These are phyloP conservation scores for Populus davidiana DNA, from an alignment of 345 rosid species.

Conservation along the genomic window DNA sequence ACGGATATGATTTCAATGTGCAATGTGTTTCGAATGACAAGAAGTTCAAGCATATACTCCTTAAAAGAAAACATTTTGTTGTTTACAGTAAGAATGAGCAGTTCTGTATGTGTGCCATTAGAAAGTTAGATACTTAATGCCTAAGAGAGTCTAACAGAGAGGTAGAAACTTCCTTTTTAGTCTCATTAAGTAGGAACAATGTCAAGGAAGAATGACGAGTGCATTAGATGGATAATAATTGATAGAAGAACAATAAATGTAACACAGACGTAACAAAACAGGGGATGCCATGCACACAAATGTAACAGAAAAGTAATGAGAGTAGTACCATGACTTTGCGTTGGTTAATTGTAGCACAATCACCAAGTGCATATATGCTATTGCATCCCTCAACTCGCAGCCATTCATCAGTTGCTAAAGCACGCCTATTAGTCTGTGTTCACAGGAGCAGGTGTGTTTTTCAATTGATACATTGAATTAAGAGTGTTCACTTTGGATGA, in stretches of 20 bases:
- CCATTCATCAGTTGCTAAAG: conserved; percentile 97
- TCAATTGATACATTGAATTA: neutral
- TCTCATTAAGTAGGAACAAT: neutral
- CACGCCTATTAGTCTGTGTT: conserved; percentile 74
- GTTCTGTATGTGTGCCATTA: neutral
- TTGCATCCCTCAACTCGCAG: conserved; percentile 75
- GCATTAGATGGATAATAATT: neutral
- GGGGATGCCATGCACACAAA: neutral
- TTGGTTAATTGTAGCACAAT: conserved; percentile 96
- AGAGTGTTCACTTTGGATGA: neutral
- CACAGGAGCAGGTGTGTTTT: neutral
- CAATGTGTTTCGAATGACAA: neutral
- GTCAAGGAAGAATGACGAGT: neutral
- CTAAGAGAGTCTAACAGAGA: neutral
- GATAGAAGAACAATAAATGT: neutral
- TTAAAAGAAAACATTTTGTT: neutral
- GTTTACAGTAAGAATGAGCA: neutral
- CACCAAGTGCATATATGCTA: conserved; percentile 84
- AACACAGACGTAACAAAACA: neutral
- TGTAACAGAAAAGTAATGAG: neutral
- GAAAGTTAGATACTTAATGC: neutral
- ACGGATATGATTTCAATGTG: neutral
- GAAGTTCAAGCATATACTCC: neutral
- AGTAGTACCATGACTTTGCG: conserved; percentile 87
- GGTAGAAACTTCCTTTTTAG: neutral